Percentiles rank a stretch among this genome's conserved stretches.
These are phyloP conservation scores for Ogataea ganodermae DNA, from an alignment of 805 yeast genomes.

Conservation along the genomic window DNA sequence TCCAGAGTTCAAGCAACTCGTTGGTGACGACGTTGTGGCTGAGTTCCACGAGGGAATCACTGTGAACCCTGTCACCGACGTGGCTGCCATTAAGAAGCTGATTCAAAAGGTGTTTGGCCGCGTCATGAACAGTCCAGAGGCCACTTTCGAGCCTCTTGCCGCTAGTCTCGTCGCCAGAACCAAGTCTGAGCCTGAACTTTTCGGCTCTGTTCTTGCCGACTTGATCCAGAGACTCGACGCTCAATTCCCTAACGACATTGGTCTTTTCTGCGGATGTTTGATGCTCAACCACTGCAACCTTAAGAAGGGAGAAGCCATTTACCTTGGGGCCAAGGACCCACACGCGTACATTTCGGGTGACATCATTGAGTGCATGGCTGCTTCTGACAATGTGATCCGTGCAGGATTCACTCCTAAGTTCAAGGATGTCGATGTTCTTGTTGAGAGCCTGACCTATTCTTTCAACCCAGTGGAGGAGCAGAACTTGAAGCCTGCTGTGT, in stretches of 20 bases:
- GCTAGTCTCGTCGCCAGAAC: constrained; percentile 69
- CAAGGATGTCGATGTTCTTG: constrained; percentile 90
- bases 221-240: constrained; percentile 74
- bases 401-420: constrained; percentile 99
- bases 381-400: constrained; percentile 96
- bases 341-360: constrained; percentile 98
- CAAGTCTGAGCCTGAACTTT: constrained; percentile 54
- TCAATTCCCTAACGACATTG: constrained; percentile 93
- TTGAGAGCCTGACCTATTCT: constrained; percentile 85
- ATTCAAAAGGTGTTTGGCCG: constrained; percentile 76
- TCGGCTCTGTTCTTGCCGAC: constrained; percentile 62
- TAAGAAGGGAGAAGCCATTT: constrained; percentile 92
- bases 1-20: constrained; percentile 74
- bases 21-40: constrained; percentile 61
- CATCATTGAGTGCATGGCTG: constrained; percentile 99
- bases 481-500: constrained; percentile 71
- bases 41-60: constrained; percentile 54
- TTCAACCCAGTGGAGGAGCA: constrained; percentile 91
- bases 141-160: constrained; percentile 56
- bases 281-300: constrained; percentile 85
- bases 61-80: constrained; percentile 46
- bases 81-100: constrained; percentile 57
- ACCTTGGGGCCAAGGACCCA: constrained; percentile 94
- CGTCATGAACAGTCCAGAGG: constrained; percentile 81
- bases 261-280: constrained; percentile 93